These are phyloP conservation scores for Medicago arabica DNA, from an alignment of 306 rosid species.

Conservation along the genomic window DNA sequence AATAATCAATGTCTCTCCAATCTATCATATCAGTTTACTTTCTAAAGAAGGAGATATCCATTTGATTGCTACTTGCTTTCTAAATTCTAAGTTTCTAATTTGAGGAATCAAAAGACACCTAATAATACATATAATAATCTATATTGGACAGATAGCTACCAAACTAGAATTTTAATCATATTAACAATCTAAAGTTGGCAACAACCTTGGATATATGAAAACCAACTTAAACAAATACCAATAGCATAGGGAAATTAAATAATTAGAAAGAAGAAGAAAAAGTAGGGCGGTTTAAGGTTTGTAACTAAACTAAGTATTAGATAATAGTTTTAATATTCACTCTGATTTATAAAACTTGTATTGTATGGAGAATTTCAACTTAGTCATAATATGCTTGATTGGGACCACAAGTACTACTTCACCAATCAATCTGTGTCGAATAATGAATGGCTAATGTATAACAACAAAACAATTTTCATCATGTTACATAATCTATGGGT, in stretches of 20 bases:
- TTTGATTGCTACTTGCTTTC: conserved; percentile 26
- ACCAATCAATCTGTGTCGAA: conserved; percentile 21
- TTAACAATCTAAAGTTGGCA: conserved; percentile 38
- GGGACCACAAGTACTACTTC: conserved; percentile 42
- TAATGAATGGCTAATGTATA: background rate
- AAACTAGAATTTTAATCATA: conserved; percentile 37
- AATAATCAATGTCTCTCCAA: conserved; percentile 32
- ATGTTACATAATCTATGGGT: background rate
- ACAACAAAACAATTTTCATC: background rate
- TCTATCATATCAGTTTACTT: background rate
- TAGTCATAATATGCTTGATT: conserved; percentile 29
- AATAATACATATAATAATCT: conserved; percentile 25
- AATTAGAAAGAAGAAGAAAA: background rate
- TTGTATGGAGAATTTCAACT: conserved; percentile 28
- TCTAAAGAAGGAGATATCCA: conserved; percentile 16
- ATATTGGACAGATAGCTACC: conserved; percentile 21
- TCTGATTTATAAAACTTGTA: conserved; percentile 23
- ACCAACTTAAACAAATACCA: conserved; percentile 8
- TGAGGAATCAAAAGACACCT: conserved; percentile 42
- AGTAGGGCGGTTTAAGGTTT: conserved; percentile 26
- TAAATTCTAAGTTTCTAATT: conserved; percentile 36
- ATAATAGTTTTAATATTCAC: conserved; percentile 15
- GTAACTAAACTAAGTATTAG: background rate
- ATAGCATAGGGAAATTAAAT: conserved; percentile 39
- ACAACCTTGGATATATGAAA: conserved; percentile 36